phyloP scores from a whole-genome alignment of 2,329 filamentous ascomycete species.

The Exophiala aquamarina region DNA sequence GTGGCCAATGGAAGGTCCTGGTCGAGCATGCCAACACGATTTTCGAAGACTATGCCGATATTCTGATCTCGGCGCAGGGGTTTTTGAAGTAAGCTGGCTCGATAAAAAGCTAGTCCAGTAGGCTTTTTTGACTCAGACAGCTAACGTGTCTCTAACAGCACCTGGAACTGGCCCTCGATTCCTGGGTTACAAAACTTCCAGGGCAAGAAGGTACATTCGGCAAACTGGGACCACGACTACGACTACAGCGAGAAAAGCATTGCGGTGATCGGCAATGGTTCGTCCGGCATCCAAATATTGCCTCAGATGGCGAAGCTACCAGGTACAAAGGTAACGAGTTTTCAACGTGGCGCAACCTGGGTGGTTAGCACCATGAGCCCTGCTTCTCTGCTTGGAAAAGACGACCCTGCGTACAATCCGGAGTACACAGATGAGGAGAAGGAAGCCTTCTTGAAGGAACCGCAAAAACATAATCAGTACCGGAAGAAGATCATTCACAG shows the following conservation, averaged over 20 bases:
- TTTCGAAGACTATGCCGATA: slow-evolving; percentile 32
- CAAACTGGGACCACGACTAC: slow-evolving; percentile 26
- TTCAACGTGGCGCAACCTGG: slow-evolving; percentile 34
- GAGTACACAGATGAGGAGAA: slow-evolving; percentile 27
- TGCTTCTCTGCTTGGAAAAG: slow-evolving; percentile 6
- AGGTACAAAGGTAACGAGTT: slow-evolving; percentile 31
- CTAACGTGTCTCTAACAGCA: slow-evolving; percentile 24
- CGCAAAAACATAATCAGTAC: slow-evolving; percentile 34
- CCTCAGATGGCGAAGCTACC: slow-evolving; percentile 21
- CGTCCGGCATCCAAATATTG: slow-evolving; percentile 40
- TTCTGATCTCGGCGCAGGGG: slow-evolving; percentile 34
- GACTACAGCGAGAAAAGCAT: slow-evolving; percentile 27
- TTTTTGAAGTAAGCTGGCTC: slow-evolving; percentile 30
- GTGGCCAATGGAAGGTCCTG: slow-evolving; percentile 36
- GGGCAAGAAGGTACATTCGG: slow-evolving; percentile 28
- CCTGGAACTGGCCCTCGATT: slow-evolving; percentile 32
- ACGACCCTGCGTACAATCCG: slow-evolving; percentile 34
- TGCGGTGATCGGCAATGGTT: slow-evolving; percentile 31
- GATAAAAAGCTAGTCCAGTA: no score
- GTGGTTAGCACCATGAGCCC: slow-evolving; percentile 27
- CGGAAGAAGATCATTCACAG: slow-evolving; percentile 34
- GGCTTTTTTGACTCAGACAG: no score
- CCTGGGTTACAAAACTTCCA: slow-evolving; percentile 27
- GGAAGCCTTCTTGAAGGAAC: slow-evolving; percentile 25
- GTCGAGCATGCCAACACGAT: slow-evolving; percentile 29